Percentiles rank a stretch among this genome's conserved stretches.
phyloP scores from a whole-genome alignment of 2,329 filamentous ascomycete genomes.

The Teratosphaeria pseudoeucalypti region DNA sequence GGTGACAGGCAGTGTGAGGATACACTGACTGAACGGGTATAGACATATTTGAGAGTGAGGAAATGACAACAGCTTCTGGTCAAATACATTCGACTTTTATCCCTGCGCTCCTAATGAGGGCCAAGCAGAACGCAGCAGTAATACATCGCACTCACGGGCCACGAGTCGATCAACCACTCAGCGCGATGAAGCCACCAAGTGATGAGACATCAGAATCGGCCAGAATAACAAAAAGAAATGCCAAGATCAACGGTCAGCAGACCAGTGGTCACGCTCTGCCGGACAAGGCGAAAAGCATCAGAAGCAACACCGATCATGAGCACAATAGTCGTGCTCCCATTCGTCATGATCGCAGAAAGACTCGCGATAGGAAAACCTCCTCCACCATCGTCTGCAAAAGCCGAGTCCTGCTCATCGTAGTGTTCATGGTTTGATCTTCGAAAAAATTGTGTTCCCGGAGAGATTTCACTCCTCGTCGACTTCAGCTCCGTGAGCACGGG shows the following conservation, averaged over 20 bases:
- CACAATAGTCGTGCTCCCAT: background rate
- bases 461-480: slow-evolving; percentile 1
- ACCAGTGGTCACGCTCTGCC: too few species aligned
- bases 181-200: slow-evolving; percentile 5
- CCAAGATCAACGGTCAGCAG: too few species aligned
- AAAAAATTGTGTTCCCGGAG: background rate
- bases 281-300: too few species aligned
- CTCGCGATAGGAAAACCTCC: slow-evolving; percentile 1
- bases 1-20: too few species aligned
- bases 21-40: too few species aligned
- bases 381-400: background rate
- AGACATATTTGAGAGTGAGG: background rate
- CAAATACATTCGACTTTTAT: background rate
- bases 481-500: slow-evolving; percentile 3
- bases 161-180: slow-evolving; percentile 41
- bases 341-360: background rate
- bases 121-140: background rate
- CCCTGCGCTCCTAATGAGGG: background rate
- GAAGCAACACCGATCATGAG: background rate
- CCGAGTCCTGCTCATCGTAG: background rate
- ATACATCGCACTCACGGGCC: slow-evolving; percentile 20
- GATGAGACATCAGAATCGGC: slow-evolving; percentile 39
- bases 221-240: background rate
- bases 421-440: background rate
- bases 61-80: background rate